Evolutionary conservation across 2,329 filamentous ascomycete species (phyloP), one percentile per base, ranked within the genome.

Genomic region (Pseudopyricularia cyperi): DNA sequence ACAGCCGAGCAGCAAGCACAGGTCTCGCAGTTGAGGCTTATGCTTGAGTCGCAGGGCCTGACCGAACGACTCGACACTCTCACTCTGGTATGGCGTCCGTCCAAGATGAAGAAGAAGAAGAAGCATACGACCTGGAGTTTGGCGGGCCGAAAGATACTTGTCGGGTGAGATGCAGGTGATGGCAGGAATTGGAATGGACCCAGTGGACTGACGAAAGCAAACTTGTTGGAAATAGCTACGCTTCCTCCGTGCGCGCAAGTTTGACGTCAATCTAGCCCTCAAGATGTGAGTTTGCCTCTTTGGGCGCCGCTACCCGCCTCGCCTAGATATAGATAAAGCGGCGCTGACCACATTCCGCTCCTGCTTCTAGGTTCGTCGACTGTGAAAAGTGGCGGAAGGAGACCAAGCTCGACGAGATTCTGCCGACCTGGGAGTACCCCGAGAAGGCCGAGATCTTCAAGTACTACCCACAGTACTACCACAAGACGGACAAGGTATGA

Each of bases 381-480:
- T 84, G 79, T 62, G 91, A 97, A 73, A 83, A 86, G 66, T 98
- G 93, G 93, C 82, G 93, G 67, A 83, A 85, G 67, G 82, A 90
- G 53, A 93, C 86, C 59, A 82, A 86, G 57, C 86, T 95, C 32
- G 88, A 96, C 70, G 77, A 90, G 57, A 77, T 88, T 35, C 80
- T 91, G 52, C 81, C 80, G 57, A 84, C 73, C 60, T 95, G 94
- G 75, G 82, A 93, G 55, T 96, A 95, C 73, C 76, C 77, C 57
- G 90, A 96, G 77, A 93, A 91, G 70, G 63, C 79, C 52, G 68
- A 91, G 65, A 79, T 98, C 54, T 87, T 87, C 69, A 75, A 91
- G 70, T 95, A 87, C 76, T 98, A 98, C 72, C 89, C 89, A 48
- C 93, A 98, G 72, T 98, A 93, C 76, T 98, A 98, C 75, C 93